Base-by-base conservation (phyloP, 768 basidiomycete genomes). In the Serendipita sp. region DNA sequence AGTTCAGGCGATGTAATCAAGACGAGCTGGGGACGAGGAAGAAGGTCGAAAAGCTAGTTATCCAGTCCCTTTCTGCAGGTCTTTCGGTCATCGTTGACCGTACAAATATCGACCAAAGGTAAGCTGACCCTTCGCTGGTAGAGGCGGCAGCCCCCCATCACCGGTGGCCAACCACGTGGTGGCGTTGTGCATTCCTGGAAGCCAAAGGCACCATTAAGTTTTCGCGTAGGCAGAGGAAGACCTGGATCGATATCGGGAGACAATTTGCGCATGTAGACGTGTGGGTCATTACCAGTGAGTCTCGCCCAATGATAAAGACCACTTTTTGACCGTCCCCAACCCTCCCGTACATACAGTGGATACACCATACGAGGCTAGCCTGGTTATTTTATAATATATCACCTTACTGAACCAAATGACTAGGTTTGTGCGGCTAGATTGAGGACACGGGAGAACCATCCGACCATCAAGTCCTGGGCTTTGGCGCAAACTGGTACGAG, bases 81-180 rank as follows among this genome's bases (percentile, higher is more conserved):
- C 72, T 76, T 56, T 90, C 86, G n/a, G 85, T 85, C 15, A 88
- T 86, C 72, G 80, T 90, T 48, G 89, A 90, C 71, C 80, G 89
- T 66, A 86, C 86, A 30, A 90, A 91, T 74, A 80, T 89, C 68
- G 81, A 89, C 71, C 76, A 78, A 64, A 70, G 71, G 87, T 89
- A 74, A 73, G 82, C 78, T 10, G 48, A 8, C 48, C 30, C n/a
- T 8, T 5, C 8, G 8, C 48, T 18, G 5, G 18, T n/a, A 46
- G 18, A 13, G 45, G 48, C 30, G 8, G 48, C n/a, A n/a, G 8
- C 5, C 8, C n/a, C 48, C 18, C 48, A 16, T 16, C 7, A 38
- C 34, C 28, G 7, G n/a, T n/a, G 37, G 35, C 58, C 37, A 32
- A 35, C n/a, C 24, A 35, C 18, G 28, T 11, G 30, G 35, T 37